Evolutionary conservation across 257 asterid genomes (phyloP), one percentile per base, ranked within the genome.

Genomic region (Parsonsia alboflavescens): DNA sequence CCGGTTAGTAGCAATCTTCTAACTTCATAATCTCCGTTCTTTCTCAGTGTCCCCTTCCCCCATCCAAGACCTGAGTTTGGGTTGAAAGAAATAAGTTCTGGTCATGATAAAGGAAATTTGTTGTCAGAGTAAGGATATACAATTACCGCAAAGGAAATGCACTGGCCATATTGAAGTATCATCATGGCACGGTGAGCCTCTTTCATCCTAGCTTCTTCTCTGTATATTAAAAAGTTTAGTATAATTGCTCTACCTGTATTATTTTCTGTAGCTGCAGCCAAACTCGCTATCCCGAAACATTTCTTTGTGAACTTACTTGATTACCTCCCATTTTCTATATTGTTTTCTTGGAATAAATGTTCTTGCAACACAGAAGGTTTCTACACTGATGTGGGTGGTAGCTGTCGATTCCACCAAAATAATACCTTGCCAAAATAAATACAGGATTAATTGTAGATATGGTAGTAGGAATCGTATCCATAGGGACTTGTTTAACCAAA

Each of bases 161-260:
- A 13, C 78, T 94, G 93, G 98, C 99, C 44, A 73, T 94, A 72
- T 70, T 94, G 92, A 94, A 92, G 68, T 94, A 94, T 82, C 99
- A 94, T 83, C 91, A 84, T 15, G 81, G 77, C 68, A 80, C 66
- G 75, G 86, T 85, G 80, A 52, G 78, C 74, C 52, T 17, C 61
- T 44, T 58, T 52, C 5, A 39, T 72, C 15, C 10, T 54, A 15
- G 15, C 50, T 42, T 16, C 2, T 28, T 66, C 4, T 12, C 10
- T 65, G 7, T 10, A 17, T 16, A 49, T 26, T 59, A 22, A 30
- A 26, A 9, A 42, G 66, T 52, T 63, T 21, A 24, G 0, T 46
- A 26, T 26, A 26, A 19, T 41, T 22, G 10, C 68, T 52, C 24
- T 21, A 1, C 24, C 17, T 21, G 70, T 41, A 48, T 30, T n/a